Base-by-base conservation (phyloP, 169 alveolate genomes). In the Plasmodium vinckei region DNA sequence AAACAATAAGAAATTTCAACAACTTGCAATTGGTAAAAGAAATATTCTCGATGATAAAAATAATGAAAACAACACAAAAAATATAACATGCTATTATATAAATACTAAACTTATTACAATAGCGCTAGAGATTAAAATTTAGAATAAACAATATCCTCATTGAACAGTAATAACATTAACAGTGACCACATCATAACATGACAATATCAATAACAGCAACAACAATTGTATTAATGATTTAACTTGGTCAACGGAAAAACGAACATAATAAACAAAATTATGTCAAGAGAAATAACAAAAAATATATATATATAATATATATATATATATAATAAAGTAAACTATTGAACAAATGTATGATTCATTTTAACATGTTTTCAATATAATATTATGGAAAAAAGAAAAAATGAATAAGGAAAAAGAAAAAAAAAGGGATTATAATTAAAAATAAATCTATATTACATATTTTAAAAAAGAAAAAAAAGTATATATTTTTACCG, bases 331-430 rank as follows among this genome's bases (percentile, higher is more conserved):
- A 53, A 73, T 65, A 65, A 60, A 73, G 61, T 59, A 53, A 64
- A 23, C 88, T 73, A 75, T 75, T 63, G 88, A n/a, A 57, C 88
- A 75, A 75, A 75, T 75, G 88, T 75, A 73, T 75, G 64, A 75
- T 75, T 75, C 88, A 75, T 75, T 75, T 75, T 61, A 75, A 42
- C 88, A 75, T 75, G 88, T 75, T 75, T 54, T 63, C 75, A 61
- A 61, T 75, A 75, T 25, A 75, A 75, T 46, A 75, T 64, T 75
- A 68, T 64, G 88, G 54, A 42, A 19, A 65, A 13, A 47, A 53
- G 25, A 13, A 17, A 23, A 9, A 39, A 39, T 42, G 17, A 73
- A 73, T 54, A 53, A 54, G 75, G 27, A 47, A 53, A 46, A 13
- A 17, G 51, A 9, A 39, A 39, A 59, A 54, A 73, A 73, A 68